Conservation (phyloP, 495 filamentous ascomycete species). For the Hypomontagnella submonticulosa region DNA sequence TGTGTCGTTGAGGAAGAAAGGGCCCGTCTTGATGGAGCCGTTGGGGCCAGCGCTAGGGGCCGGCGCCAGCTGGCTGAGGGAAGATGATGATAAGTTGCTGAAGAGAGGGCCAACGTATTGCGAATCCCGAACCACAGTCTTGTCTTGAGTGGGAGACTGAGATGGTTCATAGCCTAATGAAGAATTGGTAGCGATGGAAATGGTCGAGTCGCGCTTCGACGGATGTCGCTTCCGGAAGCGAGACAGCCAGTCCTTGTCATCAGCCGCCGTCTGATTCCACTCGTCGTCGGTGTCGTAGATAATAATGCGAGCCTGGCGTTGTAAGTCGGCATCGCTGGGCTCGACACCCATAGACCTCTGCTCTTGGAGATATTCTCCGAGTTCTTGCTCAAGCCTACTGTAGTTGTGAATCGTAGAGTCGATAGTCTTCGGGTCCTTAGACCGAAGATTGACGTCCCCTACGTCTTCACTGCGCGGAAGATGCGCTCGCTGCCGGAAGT, state of each 20-base stretch:
- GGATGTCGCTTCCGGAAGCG: slow-evolving; percentile 56
- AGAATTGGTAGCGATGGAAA: slow-evolving; percentile 10
- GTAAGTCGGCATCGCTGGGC: slow-evolving; percentile 70
- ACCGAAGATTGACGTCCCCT: slow-evolving; percentile 55
- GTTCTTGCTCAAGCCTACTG: slow-evolving; percentile 66
- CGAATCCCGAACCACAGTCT: slow-evolving; percentile 21
- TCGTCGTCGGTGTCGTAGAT: slow-evolving; percentile 73
- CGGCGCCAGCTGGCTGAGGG: background rate
- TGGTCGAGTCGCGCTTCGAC: background rate
- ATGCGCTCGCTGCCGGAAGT: slow-evolving; percentile 59
- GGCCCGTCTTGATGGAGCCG: slow-evolving; percentile 44
- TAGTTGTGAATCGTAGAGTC: slow-evolving; percentile 65
- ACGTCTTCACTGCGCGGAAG: slow-evolving; percentile 63
- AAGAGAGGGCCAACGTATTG: slow-evolving; percentile 23
- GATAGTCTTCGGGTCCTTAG: slow-evolving; percentile 61
- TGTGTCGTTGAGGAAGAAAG: slow-evolving; percentile 61
- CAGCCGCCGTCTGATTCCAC: slow-evolving; percentile 79
- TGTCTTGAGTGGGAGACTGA: slow-evolving; percentile 8
- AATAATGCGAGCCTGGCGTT: slow-evolving; percentile 70
- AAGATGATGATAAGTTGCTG: slow-evolving; percentile 13
- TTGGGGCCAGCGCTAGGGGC: slow-evolving; percentile 9
- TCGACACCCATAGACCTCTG: slow-evolving; percentile 61
- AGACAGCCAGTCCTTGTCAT: slow-evolving; percentile 70
- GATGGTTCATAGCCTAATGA: slow-evolving; percentile 9
- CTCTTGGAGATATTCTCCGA: slow-evolving; percentile 65